Evolutionary conservation across 2,329 filamentous ascomycete species (phyloP), one percentile per base, ranked within the genome.

Genomic region (Sclerotinia trifoliorum): DNA sequence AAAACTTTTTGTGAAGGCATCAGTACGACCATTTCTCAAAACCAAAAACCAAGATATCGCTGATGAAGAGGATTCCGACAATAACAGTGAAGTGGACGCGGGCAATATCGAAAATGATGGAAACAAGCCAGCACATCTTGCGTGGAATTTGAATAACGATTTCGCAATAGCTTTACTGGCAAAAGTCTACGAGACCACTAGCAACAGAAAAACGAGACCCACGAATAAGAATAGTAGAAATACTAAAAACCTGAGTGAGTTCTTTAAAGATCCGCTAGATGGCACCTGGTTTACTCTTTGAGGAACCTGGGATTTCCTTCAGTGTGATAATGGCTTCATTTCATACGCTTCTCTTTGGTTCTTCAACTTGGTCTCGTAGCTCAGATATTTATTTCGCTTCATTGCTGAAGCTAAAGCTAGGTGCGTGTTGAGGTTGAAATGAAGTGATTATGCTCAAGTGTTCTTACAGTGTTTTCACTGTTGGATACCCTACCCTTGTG

Each of bases 1-100:
- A 44, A 64, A 61, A 21, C 24, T 72, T 4, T 65, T 72, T 21
- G 46, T 69, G 5, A 48, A 65, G 21, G 64, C 70, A 21, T 48
- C 58, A 1, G 46, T 69, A 6, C 24, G 46, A 4, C 35, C 56
- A 5, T 62, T 60, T 49, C 13, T 67, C 21, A 4, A 35, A 26
- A 19, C 29, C 5, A 35, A 42, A 54, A 54, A 3, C 21, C 5
- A 8, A 11, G 32, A 54, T 17, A 54, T 13, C 2, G 3, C 32
- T 3, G 2, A 21, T 32, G n/a, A 32, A 35, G 48, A 52, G 6
- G 46, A 46, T 46, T 54, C 57, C 2, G 29, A 51, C 8, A 0
- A 13, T 13, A 11, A 44, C 15, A 17, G 3, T 5, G 11, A 62
- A 51, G 5, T 42, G 1, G 5, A 8, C 29, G 32, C 13, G 19